Conservation (phyloP, 148 eudicot genomes). For the Rhododendron kiyosumense region DNA sequence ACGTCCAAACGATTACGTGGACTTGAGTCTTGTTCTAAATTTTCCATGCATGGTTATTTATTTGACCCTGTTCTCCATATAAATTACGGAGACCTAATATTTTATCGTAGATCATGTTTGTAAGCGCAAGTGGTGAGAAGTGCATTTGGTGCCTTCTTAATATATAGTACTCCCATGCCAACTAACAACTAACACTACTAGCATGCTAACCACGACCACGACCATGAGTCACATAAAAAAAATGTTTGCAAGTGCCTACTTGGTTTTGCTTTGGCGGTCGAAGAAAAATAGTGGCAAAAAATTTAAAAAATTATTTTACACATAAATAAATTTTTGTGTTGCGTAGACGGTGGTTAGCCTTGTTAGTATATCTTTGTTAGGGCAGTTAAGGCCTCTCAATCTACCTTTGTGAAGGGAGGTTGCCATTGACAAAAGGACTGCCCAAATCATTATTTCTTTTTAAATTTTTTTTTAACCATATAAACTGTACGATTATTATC, state of each 20-base stretch:
- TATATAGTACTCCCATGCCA: too few species aligned
- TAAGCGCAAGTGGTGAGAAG: neutral
- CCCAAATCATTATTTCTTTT: neutral
- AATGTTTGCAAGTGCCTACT: neutral
- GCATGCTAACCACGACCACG: too few species aligned
- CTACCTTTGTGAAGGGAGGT: neutral
- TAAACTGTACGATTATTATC: neutral
- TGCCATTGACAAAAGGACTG: neutral
- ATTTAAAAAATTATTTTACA: too few species aligned
- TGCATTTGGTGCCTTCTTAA: too few species aligned
- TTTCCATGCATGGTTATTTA: neutral
- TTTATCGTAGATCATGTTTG: neutral
- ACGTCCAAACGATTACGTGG: too few species aligned
- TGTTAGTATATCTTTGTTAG: neutral
- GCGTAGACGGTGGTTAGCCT: neutral
- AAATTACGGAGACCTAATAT: neutral
- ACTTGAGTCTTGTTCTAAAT: neutral
- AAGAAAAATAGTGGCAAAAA: neutral
- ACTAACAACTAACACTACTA: too few species aligned
- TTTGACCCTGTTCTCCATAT: neutral
- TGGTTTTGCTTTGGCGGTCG: neutral
- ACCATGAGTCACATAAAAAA: too few species aligned
- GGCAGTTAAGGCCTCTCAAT: neutral
- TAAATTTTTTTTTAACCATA: neutral
- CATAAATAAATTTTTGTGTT: neutral